phyloP scores from a whole-genome alignment of 225 moss, liverwort and hornwort species.

The Antitrichia curtipendula region DNA sequence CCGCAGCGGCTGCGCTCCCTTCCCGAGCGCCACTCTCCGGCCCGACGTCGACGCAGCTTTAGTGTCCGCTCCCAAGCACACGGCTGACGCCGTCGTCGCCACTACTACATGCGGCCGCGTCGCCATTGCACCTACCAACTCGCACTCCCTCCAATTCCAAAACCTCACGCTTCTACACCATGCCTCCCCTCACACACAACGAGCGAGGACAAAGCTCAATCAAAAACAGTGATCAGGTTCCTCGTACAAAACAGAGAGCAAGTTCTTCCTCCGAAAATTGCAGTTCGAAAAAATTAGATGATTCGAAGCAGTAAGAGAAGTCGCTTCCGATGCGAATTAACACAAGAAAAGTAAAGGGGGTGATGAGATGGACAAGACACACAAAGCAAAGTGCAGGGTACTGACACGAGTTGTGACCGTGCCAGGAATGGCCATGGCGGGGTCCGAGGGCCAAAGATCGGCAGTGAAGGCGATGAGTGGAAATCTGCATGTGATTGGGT shows the following conservation, averaged over 20 bases:
- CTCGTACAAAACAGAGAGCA: neutral
- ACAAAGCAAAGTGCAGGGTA: neutral
- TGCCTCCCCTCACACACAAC: neutral
- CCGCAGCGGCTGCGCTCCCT: neutral
- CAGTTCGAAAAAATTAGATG: neutral
- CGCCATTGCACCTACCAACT: conserved; percentile 5
- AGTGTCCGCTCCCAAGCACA: conserved; percentile 12
- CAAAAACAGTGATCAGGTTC: neutral
- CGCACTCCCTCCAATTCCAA: neutral
- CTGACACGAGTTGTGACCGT: neutral
- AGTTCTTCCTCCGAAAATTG: neutral
- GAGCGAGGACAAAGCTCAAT: neutral
- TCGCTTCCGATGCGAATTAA: neutral
- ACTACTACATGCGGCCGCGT: conserved; percentile 9
- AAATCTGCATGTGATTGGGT: conserved; percentile 15
- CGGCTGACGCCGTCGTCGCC: conserved; percentile 2
- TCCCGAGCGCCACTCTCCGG: neutral
- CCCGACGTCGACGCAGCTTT: conserved; percentile 7
- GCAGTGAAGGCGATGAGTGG: neutral
- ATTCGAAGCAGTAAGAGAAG: neutral
- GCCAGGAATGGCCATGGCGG: neutral
- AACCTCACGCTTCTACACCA: neutral
- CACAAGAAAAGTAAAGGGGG: neutral
- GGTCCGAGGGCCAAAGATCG: neutral
- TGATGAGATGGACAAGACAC: neutral